Evolutionary conservation across 2,329 filamentous ascomycete genomes (phyloP).

Genomic region (Chrysoporthe cubensis): DNA sequence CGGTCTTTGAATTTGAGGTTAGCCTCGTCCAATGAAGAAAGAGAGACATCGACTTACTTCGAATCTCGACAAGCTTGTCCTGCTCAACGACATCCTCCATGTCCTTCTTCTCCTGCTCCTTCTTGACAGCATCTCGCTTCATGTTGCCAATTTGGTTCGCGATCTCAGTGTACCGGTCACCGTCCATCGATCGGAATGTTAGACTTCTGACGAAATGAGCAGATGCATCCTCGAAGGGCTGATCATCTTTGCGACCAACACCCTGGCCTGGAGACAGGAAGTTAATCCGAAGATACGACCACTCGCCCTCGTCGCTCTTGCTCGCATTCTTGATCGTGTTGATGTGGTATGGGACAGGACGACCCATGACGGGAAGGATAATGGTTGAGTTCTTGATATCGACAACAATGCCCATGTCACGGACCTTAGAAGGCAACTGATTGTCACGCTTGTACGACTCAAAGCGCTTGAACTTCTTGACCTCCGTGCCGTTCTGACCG

Average conservation of each 20-base stretch:
- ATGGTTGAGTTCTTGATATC: conserved; percentile 90
- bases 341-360: conserved; percentile 97
- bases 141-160: conserved; percentile 93
- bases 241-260: conserved; percentile 95
- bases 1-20: conserved; percentile 66
- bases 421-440: conserved; percentile 81
- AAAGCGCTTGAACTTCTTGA: conserved; percentile 98
- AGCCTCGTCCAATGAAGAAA: conserved; percentile 37
- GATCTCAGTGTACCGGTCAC: conserved; percentile 86
- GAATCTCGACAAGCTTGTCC: conserved; percentile 92
- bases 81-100: conserved; percentile 99
- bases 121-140: conserved; percentile 88
- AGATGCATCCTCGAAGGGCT: conserved; percentile 94
- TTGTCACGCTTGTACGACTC: conserved; percentile 99
- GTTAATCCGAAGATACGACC: conserved; percentile 93
- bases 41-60: conserved; percentile 64
- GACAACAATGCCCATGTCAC: conserved; percentile 86
- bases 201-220: conserved; percentile 95
- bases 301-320: conserved; percentile 95
- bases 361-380: conserved; percentile 94
- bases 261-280: conserved; percentile 96
- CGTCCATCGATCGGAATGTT: conserved; percentile 91
- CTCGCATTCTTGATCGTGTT: conserved; percentile 98
- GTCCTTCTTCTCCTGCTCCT: conserved; percentile 98
- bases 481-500: conserved; percentile 84